Evolutionary conservation across 1,139 yeast genomes (phyloP).

Genomic region (Hansenula sp.): DNA sequence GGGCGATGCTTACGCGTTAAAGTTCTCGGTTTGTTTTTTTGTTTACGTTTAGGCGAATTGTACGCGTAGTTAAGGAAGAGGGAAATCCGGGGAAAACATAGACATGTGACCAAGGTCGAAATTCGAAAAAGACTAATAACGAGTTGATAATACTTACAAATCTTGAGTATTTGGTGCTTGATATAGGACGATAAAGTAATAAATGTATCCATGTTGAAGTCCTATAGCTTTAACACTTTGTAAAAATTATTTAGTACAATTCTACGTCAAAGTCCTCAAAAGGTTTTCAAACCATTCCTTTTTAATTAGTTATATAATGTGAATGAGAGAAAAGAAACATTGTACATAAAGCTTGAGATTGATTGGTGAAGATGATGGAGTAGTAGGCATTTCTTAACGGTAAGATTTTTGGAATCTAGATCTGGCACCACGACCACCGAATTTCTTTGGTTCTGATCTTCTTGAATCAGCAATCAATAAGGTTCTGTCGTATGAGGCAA

Average conservation of each 20-base stretch:
- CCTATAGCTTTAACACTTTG: no score
- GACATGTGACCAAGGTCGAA: not conserved
- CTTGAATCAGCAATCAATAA: conserved; percentile 99
- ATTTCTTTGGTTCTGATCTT: conserved; percentile 99
- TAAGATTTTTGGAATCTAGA: conserved; percentile 99
- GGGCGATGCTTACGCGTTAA: conserved; percentile 1
- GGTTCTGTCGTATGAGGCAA: conserved; percentile 98
- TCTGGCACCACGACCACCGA: conserved; percentile 99
- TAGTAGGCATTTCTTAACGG: conserved; percentile 61
- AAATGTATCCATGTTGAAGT: no score
- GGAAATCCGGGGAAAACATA: not conserved
- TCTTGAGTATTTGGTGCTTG: no score
- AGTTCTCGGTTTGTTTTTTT: not conserved
- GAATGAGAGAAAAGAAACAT: conserved; percentile 3
- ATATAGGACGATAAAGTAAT: no score
- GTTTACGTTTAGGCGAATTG: not conserved
- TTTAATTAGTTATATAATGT: conserved; percentile 5
- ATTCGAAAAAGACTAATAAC: no score
- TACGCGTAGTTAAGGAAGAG: not conserved
- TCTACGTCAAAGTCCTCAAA: no score
- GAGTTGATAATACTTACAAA: no score
- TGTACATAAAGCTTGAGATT: conserved; percentile 4
- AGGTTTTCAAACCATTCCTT: conserved; percentile 3
- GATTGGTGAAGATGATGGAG: conserved; percentile 1
- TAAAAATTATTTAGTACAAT: no score